A percentile compares a stretch with the other conserved stretches of the same genome.
These are phyloP conservation scores for Fusarium duplospermum DNA, from an alignment of 2,329 filamentous ascomycete genomes.

Conservation along the genomic window DNA sequence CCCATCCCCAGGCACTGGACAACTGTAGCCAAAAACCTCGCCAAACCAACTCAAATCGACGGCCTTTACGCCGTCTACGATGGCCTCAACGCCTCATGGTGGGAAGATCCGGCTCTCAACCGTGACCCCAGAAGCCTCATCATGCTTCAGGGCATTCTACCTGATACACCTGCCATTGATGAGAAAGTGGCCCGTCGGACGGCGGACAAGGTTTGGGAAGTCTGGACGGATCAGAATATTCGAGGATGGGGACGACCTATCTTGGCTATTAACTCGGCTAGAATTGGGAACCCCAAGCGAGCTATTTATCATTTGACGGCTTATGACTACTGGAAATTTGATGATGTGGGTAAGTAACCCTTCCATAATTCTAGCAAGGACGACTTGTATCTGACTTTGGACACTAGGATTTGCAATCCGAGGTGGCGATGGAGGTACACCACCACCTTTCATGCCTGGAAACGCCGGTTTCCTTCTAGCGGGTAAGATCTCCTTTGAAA, in stretches of 20 bases:
- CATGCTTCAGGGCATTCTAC: constrained; percentile 59
- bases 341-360: constrained; percentile 49
- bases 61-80: constrained; percentile 67
- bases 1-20: constrained; percentile 59
- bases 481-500: neutral
- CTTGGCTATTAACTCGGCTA: constrained; percentile 58
- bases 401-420: constrained; percentile 43
- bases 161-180: constrained; percentile 53
- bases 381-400: neutral
- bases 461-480: constrained; percentile 53
- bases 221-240: constrained; percentile 56
- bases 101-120: constrained; percentile 50
- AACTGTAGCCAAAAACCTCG: constrained; percentile 62
- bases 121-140: constrained; percentile 58
- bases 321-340: constrained; percentile 56
- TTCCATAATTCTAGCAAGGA: accelerated
- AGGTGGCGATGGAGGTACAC: constrained; percentile 44
- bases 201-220: constrained; percentile 51
- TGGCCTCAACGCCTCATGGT: constrained; percentile 59
- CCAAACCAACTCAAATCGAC: constrained; percentile 62
- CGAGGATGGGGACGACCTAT: constrained; percentile 61
- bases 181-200: constrained; percentile 50
- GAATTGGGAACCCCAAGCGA: constrained; percentile 54
- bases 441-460: constrained; percentile 52
- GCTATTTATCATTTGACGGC: constrained; percentile 56